phyloP scores from a whole-genome alignment of 495 filamentous ascomycete genomes.

The Tuber borchii region DNA sequence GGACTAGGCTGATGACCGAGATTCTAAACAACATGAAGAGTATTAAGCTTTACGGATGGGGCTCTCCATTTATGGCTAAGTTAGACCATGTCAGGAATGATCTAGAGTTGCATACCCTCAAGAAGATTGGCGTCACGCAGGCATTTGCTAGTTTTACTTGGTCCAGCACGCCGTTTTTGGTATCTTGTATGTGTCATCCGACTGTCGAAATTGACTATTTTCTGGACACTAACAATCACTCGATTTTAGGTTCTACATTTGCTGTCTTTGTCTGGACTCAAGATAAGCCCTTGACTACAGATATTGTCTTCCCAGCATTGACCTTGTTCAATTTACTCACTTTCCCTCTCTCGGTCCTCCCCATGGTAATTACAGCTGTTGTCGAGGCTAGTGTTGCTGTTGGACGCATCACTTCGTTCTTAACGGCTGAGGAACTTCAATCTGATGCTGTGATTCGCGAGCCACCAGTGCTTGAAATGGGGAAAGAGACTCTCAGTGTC shows the following conservation, averaged over 20 bases:
- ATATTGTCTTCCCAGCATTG: conserved; percentile 91
- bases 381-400: conserved; percentile 95
- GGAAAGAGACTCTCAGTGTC: conserved; percentile 78
- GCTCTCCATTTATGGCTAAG: conserved; percentile 92
- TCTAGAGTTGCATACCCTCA: conserved; percentile 85
- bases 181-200: conserved; percentile 58
- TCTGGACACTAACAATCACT: not conserved
- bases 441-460: conserved; percentile 66
- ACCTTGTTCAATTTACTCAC: conserved; percentile 56
- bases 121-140: conserved; percentile 90
- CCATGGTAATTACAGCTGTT: conserved; percentile 95
- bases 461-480: conserved; percentile 60
- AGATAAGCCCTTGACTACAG: conserved; percentile 74
- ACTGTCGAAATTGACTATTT: not conserved
- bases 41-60: conserved; percentile 98
- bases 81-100: conserved; percentile 93
- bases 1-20: conserved; percentile 90
- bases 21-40: conserved; percentile 99
- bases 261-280: conserved; percentile 83
- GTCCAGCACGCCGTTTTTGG: conserved; percentile 98
- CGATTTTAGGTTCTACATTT: conserved; percentile 62
- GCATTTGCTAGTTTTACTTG: conserved; percentile 96
- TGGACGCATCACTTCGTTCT: conserved; percentile 73
- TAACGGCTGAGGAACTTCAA: conserved; percentile 86
- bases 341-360: conserved; percentile 88